phyloP scores from a whole-genome alignment of 805 yeast genomes.

The Nakazawaea peltata region DNA sequence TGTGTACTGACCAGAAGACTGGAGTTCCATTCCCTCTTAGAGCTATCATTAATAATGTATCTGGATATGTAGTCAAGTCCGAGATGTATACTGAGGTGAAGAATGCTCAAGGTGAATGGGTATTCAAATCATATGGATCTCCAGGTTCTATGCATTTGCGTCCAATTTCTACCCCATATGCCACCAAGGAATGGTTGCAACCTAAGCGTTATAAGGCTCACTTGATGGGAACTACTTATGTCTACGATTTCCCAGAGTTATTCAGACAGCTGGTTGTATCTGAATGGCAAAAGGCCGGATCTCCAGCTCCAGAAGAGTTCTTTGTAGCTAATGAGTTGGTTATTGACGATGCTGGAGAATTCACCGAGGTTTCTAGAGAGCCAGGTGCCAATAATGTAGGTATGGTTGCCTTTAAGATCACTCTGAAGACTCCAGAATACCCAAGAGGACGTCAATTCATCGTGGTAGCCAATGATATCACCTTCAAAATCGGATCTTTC shows the following conservation, averaged over 20 bases:
- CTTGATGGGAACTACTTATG: slow-evolving; percentile 95
- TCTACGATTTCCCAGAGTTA: slow-evolving; percentile 97
- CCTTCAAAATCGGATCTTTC: slow-evolving; percentile 96
- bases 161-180: slow-evolving; percentile 92
- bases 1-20: slow-evolving; percentile 81
- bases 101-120: slow-evolving; percentile 92
- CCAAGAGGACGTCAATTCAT: slow-evolving; percentile 94
- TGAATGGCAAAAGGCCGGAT: slow-evolving; percentile 69
- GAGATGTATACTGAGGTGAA: slow-evolving; percentile 93
- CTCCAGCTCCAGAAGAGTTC: slow-evolving; percentile 65
- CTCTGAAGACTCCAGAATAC: slow-evolving; percentile 92
- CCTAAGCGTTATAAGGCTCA: slow-evolving; percentile 99
- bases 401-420: slow-evolving; percentile 93
- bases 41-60: slow-evolving; percentile 92
- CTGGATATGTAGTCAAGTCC: slow-evolving; percentile 94
- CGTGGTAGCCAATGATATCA: slow-evolving; percentile 93
- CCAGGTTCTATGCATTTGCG: slow-evolving; percentile 98
- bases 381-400: slow-evolving; percentile 95
- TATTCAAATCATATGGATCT: slow-evolving; percentile 87
- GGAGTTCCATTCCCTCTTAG: slow-evolving; percentile 93
- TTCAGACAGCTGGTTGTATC: slow-evolving; percentile 87
- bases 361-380: slow-evolving; percentile 88
- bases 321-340: slow-evolving; percentile 80
- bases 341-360: slow-evolving; percentile 67
- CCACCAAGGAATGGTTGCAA: slow-evolving; percentile 96